Conservation (phyloP, 148 eudicot genomes). For the Rhododendron ovatum region DNA sequence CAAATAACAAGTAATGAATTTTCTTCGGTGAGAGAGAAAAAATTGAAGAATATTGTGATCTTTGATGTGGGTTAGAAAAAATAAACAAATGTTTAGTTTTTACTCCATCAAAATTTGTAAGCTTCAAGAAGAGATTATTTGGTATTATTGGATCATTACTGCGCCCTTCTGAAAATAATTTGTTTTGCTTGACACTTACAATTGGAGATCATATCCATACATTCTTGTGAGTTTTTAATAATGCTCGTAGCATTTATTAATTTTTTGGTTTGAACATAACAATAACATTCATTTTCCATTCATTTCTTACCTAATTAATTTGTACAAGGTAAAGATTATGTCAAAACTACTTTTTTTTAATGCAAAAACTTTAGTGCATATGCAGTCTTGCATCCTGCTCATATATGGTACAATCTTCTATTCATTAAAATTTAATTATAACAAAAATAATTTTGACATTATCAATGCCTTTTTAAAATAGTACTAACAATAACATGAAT, state of each 20-base stretch:
- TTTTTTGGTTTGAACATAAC: not conserved
- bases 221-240: not conserved
- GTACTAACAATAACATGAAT: not conserved
- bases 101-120: not conserved
- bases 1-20: too few species aligned
- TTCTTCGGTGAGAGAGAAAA: not conserved
- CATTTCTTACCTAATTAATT: not conserved
- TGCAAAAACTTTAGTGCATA: not conserved
- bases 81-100: not conserved
- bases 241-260: not conserved
- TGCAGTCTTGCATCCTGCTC: not conserved
- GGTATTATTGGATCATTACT: not conserved
- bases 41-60: not conserved
- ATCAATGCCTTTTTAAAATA: too few species aligned
- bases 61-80: not conserved
- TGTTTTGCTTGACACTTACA: not conserved
- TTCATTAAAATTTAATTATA: not conserved
- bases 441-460: too few species aligned
- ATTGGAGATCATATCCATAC: not conserved
- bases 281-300: not conserved
- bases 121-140: not conserved
- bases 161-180: not conserved
- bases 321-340: not conserved
- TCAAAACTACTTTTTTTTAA: not conserved
- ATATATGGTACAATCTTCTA: not conserved